Conservation (phyloP, 2,329 filamentous ascomycete genomes). For the Claviceps pusilla region DNA sequence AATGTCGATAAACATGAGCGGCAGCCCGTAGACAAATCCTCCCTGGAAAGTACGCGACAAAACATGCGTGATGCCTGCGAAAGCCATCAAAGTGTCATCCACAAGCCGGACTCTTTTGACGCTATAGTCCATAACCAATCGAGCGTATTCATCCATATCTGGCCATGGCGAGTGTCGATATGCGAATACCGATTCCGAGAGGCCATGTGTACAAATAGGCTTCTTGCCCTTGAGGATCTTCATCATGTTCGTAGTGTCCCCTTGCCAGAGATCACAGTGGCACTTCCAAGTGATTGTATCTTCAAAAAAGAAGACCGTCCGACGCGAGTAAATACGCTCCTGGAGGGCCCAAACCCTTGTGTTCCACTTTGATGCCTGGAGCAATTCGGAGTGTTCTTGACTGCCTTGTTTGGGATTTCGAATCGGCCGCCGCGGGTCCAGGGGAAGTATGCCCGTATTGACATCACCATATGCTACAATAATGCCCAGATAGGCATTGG, state of each 20-base stretch:
- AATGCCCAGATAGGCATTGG: slow-evolving; percentile 29
- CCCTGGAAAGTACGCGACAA: slow-evolving; percentile 26
- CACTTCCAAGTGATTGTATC: slow-evolving; percentile 30
- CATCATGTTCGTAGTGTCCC: slow-evolving; percentile 16
- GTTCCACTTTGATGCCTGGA: slow-evolving; percentile 25
- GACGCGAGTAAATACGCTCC: slow-evolving; percentile 27
- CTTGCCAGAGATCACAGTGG: slow-evolving; percentile 29
- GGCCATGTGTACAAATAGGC: slow-evolving; percentile 18
- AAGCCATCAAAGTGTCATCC: slow-evolving; percentile 28
- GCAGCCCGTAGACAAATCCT: slow-evolving; percentile 31
- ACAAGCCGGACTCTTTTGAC: slow-evolving; percentile 23
- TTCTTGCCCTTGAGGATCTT: slow-evolving; percentile 18
- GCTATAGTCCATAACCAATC: slow-evolving; percentile 29
- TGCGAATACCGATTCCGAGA: slow-evolving; percentile 20
- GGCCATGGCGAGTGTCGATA: slow-evolving; percentile 29
- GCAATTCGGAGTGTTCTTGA: slow-evolving; percentile 22
- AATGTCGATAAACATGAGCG: slow-evolving; percentile 29
- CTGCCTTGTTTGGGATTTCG: slow-evolving; percentile 13
- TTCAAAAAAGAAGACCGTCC: slow-evolving; percentile 28
- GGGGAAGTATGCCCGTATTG: slow-evolving; percentile 21
- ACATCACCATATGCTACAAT: slow-evolving; percentile 27
- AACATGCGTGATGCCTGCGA: slow-evolving; percentile 27
- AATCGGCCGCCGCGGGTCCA: slow-evolving; percentile 19
- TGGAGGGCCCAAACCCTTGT: slow-evolving; percentile 29
- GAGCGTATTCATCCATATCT: slow-evolving; percentile 30